Percentiles rank a stretch among this genome's conserved stretches.
These are phyloP conservation scores for Cercophora sp. DNA, from an alignment of 495 filamentous ascomycete genomes.

Conservation along the genomic window DNA sequence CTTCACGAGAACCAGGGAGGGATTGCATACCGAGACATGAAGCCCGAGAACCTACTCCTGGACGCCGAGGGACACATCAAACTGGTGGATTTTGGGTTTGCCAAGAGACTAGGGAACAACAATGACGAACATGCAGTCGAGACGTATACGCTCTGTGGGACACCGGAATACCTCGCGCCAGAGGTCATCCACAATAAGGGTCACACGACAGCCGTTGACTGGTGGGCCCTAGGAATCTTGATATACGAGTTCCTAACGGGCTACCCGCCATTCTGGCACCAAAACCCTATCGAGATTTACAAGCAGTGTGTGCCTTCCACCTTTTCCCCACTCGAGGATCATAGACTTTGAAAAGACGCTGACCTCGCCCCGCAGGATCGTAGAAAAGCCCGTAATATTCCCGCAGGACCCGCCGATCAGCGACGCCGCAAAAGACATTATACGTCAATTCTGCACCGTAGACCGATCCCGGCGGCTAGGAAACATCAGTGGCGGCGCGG, in stretches of 20 bases:
- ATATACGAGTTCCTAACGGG: constrained; percentile 96
- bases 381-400: constrained; percentile 68
- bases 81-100: constrained; percentile 98
- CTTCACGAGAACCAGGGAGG: constrained; percentile 79
- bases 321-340: not conserved
- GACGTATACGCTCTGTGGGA: constrained; percentile 95
- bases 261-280: constrained; percentile 95
- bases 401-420: constrained; percentile 62
- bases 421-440: constrained; percentile 74
- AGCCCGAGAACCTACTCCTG: constrained; percentile 92
- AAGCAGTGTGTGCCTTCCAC: constrained; percentile 59
- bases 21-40: constrained; percentile 91
- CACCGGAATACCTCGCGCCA: constrained; percentile 92
- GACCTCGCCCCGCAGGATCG: constrained; percentile 50
- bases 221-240: constrained; percentile 96
- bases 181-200: constrained; percentile 96
- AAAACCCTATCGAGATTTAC: constrained; percentile 94
- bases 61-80: constrained; percentile 92
- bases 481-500: constrained; percentile 78
- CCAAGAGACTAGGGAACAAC: constrained; percentile 66
- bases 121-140: constrained; percentile 55
- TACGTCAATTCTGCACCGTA: constrained; percentile 80
- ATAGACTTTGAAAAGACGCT: not conserved
- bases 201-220: constrained; percentile 95
- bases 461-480: constrained; percentile 84